Conservation (phyloP, 345 rosid genomes). For the Hevea brasiliensis region DNA sequence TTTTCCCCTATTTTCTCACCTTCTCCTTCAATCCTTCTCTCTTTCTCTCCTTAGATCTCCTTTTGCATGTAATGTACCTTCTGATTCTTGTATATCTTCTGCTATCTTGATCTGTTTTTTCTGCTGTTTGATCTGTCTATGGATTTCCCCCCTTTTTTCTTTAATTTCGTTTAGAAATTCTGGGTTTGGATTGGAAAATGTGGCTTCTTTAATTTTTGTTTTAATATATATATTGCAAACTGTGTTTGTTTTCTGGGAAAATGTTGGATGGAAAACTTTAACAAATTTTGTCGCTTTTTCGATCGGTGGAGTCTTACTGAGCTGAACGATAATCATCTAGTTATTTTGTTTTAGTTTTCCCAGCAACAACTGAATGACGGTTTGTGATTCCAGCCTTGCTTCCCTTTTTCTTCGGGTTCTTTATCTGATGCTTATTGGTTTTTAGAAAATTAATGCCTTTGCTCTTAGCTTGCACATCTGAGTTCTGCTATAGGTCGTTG, state of each 20-base stretch:
- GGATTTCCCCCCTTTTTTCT: background rate
- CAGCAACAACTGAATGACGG: background rate
- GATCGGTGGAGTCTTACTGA: background rate
- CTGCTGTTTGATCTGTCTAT: constrained; percentile 15
- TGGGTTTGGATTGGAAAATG: background rate
- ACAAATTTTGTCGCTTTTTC: background rate
- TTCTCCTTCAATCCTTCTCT: constrained; percentile 3
- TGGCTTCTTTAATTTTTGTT: background rate
- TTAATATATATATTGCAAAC: background rate
- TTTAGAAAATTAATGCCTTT: background rate
- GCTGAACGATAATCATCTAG: background rate
- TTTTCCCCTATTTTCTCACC: constrained; percentile 8
- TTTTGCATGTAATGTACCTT: constrained; percentile 33
- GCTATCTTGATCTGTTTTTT: constrained; percentile 19
- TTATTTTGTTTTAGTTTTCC: constrained; percentile 5
- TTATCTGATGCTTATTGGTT: constrained; percentile 8
- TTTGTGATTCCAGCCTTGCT: too few species aligned
- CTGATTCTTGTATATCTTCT: background rate
- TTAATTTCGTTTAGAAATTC: too few species aligned
- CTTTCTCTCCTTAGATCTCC: constrained; percentile 18
- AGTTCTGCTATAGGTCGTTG: too few species aligned
- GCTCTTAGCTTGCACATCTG: too few species aligned
- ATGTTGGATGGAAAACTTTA: constrained; percentile 1
- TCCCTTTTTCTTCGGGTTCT: constrained; percentile 12
- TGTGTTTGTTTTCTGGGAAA: constrained; percentile 20